Conservation (phyloP, 2,329 filamentous ascomycete genomes). For the Colletotrichum coccodes region DNA sequence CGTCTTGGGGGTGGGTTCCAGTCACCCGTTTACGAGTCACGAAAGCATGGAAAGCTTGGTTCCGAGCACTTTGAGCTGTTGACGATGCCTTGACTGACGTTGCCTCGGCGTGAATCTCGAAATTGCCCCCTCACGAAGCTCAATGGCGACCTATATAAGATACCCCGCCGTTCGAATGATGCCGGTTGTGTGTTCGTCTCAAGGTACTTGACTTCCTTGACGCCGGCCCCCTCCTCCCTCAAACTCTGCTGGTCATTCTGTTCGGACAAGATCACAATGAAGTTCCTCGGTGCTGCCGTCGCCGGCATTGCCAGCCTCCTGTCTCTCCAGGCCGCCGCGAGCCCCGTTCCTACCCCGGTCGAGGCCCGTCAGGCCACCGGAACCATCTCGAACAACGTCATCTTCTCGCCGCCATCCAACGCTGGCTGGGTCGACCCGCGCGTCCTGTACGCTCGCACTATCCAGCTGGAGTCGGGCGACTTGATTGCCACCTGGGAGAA, state of each 20-base stretch:
- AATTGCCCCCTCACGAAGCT: background rate
- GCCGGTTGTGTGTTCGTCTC: too few species aligned
- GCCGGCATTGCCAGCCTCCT: conserved; percentile 24
- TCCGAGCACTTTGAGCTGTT: background rate
- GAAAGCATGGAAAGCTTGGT: conserved; percentile 12
- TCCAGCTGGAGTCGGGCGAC: conserved; percentile 54
- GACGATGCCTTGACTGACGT: conserved; percentile 3
- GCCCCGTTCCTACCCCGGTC: conserved; percentile 26
- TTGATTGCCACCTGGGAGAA: conserved; percentile 66
- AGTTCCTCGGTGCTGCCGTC: conserved; percentile 17
- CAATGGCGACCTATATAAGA: conserved; percentile 14
- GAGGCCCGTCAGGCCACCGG: conserved; percentile 27
- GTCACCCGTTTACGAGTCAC: conserved; percentile 21
- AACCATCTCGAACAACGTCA: conserved; percentile 41
- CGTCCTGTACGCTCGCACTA: conserved; percentile 55
- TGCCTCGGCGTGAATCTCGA: background rate
- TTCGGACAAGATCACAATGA: conserved; percentile 4
- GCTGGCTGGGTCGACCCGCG: conserved; percentile 54
- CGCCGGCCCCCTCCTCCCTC: background rate
- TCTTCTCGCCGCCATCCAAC: conserved; percentile 52
- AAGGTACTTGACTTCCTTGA: conserved; percentile 1
- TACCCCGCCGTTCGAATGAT: background rate
- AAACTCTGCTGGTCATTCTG: background rate
- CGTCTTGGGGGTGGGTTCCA: conserved; percentile 16
- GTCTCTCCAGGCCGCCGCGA: conserved; percentile 16